These are phyloP conservation scores for Rhynchosporium graminicola DNA, from an alignment of 2,329 filamentous ascomycete genomes.

Conservation along the genomic window DNA sequence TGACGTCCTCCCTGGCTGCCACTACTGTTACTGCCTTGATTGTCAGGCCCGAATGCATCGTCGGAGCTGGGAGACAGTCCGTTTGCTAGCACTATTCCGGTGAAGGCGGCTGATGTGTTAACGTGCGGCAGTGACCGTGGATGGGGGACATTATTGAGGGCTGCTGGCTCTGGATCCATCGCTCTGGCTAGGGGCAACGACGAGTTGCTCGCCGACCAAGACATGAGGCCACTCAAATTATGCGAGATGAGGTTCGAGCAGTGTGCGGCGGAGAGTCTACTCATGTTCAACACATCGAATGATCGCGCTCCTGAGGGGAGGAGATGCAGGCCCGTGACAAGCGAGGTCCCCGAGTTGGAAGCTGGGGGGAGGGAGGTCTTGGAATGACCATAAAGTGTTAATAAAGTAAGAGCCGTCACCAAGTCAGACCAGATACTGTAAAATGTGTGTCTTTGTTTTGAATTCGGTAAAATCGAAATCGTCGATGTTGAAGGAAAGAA, in stretches of 20 bases:
- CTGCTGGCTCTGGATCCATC: conserved; percentile 17
- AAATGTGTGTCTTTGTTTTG: neutral
- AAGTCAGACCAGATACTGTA: no score
- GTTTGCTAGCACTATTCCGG: neutral
- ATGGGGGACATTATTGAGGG: conserved; percentile 1
- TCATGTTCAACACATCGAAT: conserved; percentile 22
- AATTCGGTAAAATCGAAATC: neutral
- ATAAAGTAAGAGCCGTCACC: no score
- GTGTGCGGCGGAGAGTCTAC: conserved; percentile 19
- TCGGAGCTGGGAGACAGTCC: conserved; percentile 23
- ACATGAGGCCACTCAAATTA: conserved; percentile 23
- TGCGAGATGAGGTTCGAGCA: conserved; percentile 20
- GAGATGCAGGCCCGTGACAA: conserved; percentile 6
- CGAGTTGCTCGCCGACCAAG: conserved; percentile 32
- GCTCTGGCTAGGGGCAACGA: conserved; percentile 12
- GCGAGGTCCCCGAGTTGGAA: conserved; percentile 18
- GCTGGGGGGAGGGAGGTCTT: neutral
- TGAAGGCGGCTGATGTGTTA: conserved; percentile 6
- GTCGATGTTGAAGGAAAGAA: neutral
- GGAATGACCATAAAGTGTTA: no score
- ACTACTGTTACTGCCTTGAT: conserved; percentile 16
- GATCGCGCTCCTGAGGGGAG: conserved; percentile 7
- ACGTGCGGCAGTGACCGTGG: neutral
- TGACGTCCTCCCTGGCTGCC: conserved; percentile 17
- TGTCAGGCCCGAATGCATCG: conserved; percentile 17